A percentile compares a stretch with the other conserved stretches of the same genome.
Conservation (phyloP, 2,329 filamentous ascomycete species). For the Ophiocordyceps camponoti-saundersi region DNA sequence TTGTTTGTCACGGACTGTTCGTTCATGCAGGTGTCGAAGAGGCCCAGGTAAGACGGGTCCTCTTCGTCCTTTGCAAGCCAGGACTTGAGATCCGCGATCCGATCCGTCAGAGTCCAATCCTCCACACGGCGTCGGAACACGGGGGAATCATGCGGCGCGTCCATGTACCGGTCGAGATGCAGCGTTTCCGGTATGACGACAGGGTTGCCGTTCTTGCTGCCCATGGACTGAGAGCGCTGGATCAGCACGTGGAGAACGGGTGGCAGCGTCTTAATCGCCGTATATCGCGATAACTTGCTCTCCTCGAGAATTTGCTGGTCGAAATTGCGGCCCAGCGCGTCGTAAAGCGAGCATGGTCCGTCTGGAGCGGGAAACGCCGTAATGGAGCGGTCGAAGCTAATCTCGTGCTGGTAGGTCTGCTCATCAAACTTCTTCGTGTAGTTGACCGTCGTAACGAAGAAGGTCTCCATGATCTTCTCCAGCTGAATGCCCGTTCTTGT, state of each 20-base stretch:
- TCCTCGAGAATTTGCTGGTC: slow-evolving; percentile 61
- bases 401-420: slow-evolving; percentile 22
- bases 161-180: slow-evolving; percentile 79
- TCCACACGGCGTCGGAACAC: slow-evolving; percentile 48
- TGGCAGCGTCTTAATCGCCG: slow-evolving; percentile 58
- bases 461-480: slow-evolving; percentile 60
- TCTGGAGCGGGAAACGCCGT: slow-evolving; percentile 38
- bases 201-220: slow-evolving; percentile 59
- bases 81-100: slow-evolving; percentile 38
- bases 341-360: slow-evolving; percentile 50
- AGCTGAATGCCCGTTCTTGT: slow-evolving; percentile 54
- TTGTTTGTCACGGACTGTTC: slow-evolving; percentile 4
- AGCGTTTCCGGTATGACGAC: slow-evolving; percentile 67
- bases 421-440: slow-evolving; percentile 37
- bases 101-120: slow-evolving; percentile 58
- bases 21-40: slow-evolving; percentile 11
- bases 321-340: slow-evolving; percentile 72
- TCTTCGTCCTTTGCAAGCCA: slow-evolving; percentile 11
- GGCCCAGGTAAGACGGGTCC: slow-evolving; percentile 10
- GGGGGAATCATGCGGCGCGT: slow-evolving; percentile 40
- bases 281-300: slow-evolving; percentile 44
- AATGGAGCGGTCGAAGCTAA: slow-evolving; percentile 42
- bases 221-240: slow-evolving; percentile 61
- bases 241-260: slow-evolving; percentile 82
- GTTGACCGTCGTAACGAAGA: slow-evolving; percentile 45